Conservation (phyloP, 768 basidiomycete genomes). For the Chalciporus sphaerocephalus region DNA sequence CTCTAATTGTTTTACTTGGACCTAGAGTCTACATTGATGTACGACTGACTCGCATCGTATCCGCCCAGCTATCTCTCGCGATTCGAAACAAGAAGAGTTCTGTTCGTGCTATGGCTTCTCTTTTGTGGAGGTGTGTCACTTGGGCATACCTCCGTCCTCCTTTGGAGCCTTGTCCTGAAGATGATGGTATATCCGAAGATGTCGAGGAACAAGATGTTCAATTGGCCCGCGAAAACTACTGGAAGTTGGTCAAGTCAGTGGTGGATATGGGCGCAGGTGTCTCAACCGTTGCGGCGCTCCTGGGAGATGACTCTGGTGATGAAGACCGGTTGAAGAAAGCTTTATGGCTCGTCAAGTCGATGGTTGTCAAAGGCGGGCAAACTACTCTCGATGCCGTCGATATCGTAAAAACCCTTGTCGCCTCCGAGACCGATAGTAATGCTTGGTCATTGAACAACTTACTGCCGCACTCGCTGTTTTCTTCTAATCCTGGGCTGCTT, state of each 20-base stretch:
- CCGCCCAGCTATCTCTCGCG: slow-evolving; percentile 48
- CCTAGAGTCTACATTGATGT: slow-evolving; percentile 45
- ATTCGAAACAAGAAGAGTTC: slow-evolving; percentile 61
- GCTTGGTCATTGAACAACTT: slow-evolving; percentile 47
- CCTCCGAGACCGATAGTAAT: slow-evolving; percentile 29
- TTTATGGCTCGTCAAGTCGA: slow-evolving; percentile 47
- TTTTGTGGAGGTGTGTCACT: slow-evolving; percentile 60
- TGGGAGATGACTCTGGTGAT: slow-evolving; percentile 40
- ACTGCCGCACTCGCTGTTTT: slow-evolving; percentile 51
- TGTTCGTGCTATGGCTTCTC: slow-evolving; percentile 55
- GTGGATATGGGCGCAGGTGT: slow-evolving; percentile 59
- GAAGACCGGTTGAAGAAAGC: slow-evolving; percentile 42
- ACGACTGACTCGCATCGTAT: slow-evolving; percentile 43
- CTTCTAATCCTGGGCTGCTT: slow-evolving; percentile 52
- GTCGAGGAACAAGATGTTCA: slow-evolving; percentile 24
- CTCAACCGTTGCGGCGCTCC: slow-evolving; percentile 50
- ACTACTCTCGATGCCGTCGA: slow-evolving; percentile 55
- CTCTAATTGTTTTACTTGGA: slow-evolving; percentile 63
- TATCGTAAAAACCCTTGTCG: slow-evolving; percentile 40
- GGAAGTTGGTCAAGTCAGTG: slow-evolving; percentile 48
- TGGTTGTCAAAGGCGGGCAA: slow-evolving; percentile 52
- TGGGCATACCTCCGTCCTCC: slow-evolving; percentile 67
- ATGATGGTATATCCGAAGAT: slow-evolving; percentile 18
- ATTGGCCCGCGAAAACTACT: slow-evolving; percentile 35
- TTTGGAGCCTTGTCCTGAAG: slow-evolving; percentile 20